Conservation (phyloP, 495 filamentous ascomycete genomes). For the Annulohypoxylon nitens region DNA sequence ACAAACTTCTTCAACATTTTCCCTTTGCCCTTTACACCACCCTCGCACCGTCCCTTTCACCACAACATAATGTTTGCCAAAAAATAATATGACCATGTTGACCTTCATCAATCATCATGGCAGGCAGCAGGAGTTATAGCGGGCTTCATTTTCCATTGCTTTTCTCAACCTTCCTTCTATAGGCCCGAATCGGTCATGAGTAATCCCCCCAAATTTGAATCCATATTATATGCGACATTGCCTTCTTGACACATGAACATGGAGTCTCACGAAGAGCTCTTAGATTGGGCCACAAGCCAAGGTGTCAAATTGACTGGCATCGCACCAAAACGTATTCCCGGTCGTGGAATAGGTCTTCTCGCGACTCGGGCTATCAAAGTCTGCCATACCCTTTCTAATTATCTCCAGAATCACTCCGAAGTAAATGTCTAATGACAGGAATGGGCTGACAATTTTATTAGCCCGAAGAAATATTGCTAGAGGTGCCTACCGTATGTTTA, state of each 20-base stretch:
- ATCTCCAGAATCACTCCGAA: not conserved
- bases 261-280: conserved; percentile 64
- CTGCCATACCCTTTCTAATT: conserved; percentile 18
- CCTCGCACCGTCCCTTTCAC: not conserved
- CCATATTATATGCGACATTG: no score
- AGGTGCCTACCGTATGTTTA: conserved; percentile 73
- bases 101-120: conserved; percentile 15
- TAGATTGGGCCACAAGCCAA: conserved; percentile 70
- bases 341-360: conserved; percentile 80
- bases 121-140: conserved; percentile 18
- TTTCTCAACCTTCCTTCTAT: not conserved
- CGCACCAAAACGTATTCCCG: conserved; percentile 68
- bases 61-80: conserved; percentile 22
- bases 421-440: not conserved
- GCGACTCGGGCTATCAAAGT: conserved; percentile 75
- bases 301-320: conserved; percentile 73
- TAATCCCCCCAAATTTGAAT: not conserved
- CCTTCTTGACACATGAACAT: conserved; percentile 31
- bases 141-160: not conserved
- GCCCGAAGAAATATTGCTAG: conserved; percentile 69
- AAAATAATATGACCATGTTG: conserved; percentile 7
- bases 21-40: conserved; percentile 14
- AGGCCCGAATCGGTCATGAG: not conserved
- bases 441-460: conserved; percentile 37
- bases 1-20: conserved; percentile 19